Evolutionary conservation across 176 grass and related monocot genomes (phyloP), one percentile per base, ranked within the genome.

Genomic region (Bonia amplexicaulis): DNA sequence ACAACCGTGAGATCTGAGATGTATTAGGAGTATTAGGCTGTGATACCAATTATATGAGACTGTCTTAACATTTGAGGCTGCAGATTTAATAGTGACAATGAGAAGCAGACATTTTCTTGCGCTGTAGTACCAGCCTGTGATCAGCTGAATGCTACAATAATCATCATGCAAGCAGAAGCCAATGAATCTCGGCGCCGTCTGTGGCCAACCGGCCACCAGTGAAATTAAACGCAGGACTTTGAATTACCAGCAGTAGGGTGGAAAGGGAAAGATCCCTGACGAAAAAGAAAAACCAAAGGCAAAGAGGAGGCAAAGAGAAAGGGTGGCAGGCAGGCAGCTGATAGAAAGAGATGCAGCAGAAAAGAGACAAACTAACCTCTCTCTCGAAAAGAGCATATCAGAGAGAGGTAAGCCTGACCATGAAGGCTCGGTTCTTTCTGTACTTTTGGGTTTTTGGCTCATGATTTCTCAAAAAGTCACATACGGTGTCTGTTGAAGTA

Each of bases 231-330:
- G 46, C 54, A 10, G 22, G 55, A 29, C 14, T 48, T 16, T 6
- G 39, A 6, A 6, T 6, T 22, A 6, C 10, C 13, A 41, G 9
- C 51, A 59, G 80, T 33, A 49, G 81, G 12, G 29, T 26, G 57
- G 82, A 84, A 66, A 75, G 72, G 44, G 82, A 84, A 66, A 76
- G 72, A 54, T 75, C 74, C 82, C 40, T 37, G 60, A 73, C 70
- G 11, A 68, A 65, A 62, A 60, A n/a, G 11, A 68, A 65, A 62
- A 60, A n/a, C 19, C 53, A 71, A 83, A 74, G 79, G 29, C 55
- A 85, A 33, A 71, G 67, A 2, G 54, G 81, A 31, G 25, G 52
- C 44, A 59, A 75, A 54, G 88, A 63, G 27, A 73, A 88, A 77
- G 10, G 45, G 60, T 74, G 71, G 12, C 68, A 73, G 57, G 66